Evolutionary conservation across 352 stramenopile species (phyloP), one percentile per base, ranked within the genome.

Genomic region (Thraustochytrium sp.): DNA sequence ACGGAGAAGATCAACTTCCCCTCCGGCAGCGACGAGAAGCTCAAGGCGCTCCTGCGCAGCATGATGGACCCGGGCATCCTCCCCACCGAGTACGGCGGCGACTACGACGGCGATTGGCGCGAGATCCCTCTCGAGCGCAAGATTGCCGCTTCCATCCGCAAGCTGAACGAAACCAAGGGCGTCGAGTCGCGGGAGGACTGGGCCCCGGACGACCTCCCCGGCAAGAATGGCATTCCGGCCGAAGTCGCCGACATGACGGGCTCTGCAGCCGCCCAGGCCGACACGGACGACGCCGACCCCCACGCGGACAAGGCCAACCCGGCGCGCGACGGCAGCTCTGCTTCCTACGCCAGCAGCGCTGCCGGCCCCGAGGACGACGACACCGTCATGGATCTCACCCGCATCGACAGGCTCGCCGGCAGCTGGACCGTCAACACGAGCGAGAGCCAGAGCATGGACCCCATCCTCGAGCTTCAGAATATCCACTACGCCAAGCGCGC

Each of bases 1-100:
- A 73, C 61, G 13, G 61, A 75, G 37, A 84, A 84, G 36, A 84
- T 84, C 42, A 83, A 42, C 29, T 49, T 84, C n/a, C 29, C 49
- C 29, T 76, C 75, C 8, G 75, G 75, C 23, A 84, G 49, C 55
- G 75, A 73, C 26, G 40, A 84, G 72, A 61, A 42, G 34, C 29
- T 73, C 55, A 83, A 54, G 29, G 34, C 53, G 11, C 44, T 76
- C 8, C 61, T 84, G n/a, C 29, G 31, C 5, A 78, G 55, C 55
- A 55, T 76, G 54, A 84, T 84, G 75, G 34, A 49, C 46, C 34
- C 26, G 8, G 59, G 11, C 16, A 84, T 84, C 44, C 49, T 84
- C 16, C 75, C 56, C 9, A 13, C 23, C 21, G 55, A 51, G 16
- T 84, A 84, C 29, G 75, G 75, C 42, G 75, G 75, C 23, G 42